Base-by-base conservation (phyloP, 2,329 filamentous ascomycete genomes). In the Ophiostoma ips region DNA sequence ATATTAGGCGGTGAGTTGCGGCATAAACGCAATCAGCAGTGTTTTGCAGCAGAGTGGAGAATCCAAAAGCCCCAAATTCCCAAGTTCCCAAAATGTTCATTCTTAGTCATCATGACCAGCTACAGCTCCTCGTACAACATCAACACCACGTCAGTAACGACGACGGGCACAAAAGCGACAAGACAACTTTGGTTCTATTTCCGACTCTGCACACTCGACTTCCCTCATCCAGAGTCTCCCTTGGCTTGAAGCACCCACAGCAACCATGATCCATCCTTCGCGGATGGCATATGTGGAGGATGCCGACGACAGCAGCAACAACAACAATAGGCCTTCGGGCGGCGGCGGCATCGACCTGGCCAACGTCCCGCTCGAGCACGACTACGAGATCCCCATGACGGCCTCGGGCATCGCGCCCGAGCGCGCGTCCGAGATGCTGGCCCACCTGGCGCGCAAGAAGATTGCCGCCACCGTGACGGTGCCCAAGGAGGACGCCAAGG, bases 261-360 rank as follows among this genome's bases (percentile, higher is more conserved):
- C n/a, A n/a, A n/a, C n/a, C n/a, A 79, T 76, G 70, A 80, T 94
- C 71, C 90, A 95, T 71, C 90, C 90, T 52, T 81, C 90, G 64
- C 79, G 92, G 57, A 84, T 90, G 67, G 90, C 90, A 38, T 95
- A 94, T 66, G 88, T 96, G 56, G 90, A 96, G 73, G 90, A 95
- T 62, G 81, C 71, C 40, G 72, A 78, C 62, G 67, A 73, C 49
- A 76, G 83, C 71, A 83, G 84, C 74, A 72, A 78, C 62, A 67
- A 73, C 48, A 76, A 83, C 71, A 82, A 84, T 74, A 71, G 76
- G 61, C 47, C 49, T n/a, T n/a, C n/a, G n/a, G n/a, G n/a, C 30
- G 51, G 46, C 8, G 46, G 50, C 8, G 38, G 49, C 40, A 51
- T 56, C 9, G 68, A 71, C 53, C 58, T 76, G 36, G 68, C 73